phyloP scores from a whole-genome alignment of 352 stramenopile genomes.

The Globisporangium irregulare region DNA sequence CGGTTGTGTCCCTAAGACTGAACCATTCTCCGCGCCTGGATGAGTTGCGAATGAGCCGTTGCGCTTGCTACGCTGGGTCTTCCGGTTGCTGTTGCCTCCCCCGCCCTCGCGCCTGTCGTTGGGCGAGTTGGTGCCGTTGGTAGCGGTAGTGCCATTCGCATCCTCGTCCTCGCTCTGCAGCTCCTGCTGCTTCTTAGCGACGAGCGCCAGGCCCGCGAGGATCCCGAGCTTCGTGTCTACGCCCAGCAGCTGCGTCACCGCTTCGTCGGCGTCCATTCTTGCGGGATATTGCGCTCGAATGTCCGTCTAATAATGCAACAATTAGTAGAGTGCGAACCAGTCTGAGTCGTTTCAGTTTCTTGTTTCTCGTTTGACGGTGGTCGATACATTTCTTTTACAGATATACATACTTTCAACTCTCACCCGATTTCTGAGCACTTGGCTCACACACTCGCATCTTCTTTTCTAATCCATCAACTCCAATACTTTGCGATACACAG shows the following conservation, averaged over 20 bases:
- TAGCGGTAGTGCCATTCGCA: neutral
- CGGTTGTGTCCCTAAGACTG: neutral
- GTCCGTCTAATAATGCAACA: neutral
- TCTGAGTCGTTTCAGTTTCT: neutral
- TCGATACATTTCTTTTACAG: neutral
- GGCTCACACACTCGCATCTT: neutral
- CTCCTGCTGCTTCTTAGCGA: constrained; percentile 28
- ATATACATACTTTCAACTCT: neutral
- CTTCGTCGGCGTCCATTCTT: constrained; percentile 7
- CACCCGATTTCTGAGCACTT: neutral
- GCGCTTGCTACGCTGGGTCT: constrained; percentile 11
- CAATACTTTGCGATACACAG: neutral
- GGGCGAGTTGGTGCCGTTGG: neutral
- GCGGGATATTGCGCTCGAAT: neutral
- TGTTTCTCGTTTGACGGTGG: neutral
- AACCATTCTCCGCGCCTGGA: neutral
- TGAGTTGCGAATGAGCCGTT: neutral
- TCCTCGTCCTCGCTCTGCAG: constrained; percentile 27
- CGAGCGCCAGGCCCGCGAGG: constrained; percentile 50
- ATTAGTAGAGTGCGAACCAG: neutral
- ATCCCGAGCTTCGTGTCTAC: constrained; percentile 54
- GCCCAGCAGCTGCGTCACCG: constrained; percentile 34
- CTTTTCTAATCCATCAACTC: neutral
- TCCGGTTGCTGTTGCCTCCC: neutral
- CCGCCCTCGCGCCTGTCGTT: constrained; percentile 13